Base-by-base conservation (phyloP, 257 asterid species). In the Lantana camara region DNA sequence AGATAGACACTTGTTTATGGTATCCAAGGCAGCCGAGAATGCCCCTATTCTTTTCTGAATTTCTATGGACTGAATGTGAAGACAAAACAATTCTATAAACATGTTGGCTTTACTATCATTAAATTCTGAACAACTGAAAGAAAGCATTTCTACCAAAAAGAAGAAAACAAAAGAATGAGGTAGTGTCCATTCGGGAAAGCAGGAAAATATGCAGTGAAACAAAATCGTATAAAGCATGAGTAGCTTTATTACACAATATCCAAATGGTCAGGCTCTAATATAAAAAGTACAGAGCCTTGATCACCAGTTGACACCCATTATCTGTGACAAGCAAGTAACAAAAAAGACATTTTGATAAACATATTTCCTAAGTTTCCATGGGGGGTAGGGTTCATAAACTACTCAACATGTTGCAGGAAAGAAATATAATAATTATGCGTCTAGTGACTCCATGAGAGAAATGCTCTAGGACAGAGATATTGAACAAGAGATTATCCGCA, bases 31-130 rank as follows among this genome's bases (percentile, higher is more conserved):
- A 44, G 85, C 82, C 35, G 99, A 82, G 71, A 85, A 94, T n/a
- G 95, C 95, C 59, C 99, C 99, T 19, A 85, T 79, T 85, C 99
- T 88, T 75, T 83, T 86, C 72, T 93, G 95, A 74, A 93, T 80
- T 69, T 93, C 96, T 60, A 90, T 80, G 71, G 96, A 80, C 96
- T 93, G 79, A 45, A 76, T 50, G 51, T 66, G 23, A 42, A 66
- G 27, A 32, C 60, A 54, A 62, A 63, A 57, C n/a, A n/a, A 38
- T 62, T 60, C 19, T 14, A 49, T 15, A 46, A 20, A 67, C 55
- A 56, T 49, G 32, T 27, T 27, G 5, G 32, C 5, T 27, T 27
- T 2, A 2, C 68, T 68, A 60, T 62, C 48, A 53, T 14, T 51
- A 35, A 70, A 62, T 64, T 30, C 27, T 32, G 32, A 14, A 47